Percentiles rank a stretch among this genome's conserved stretches.
These are phyloP conservation scores for Psilocybe tampanensis DNA, from an alignment of 768 basidiomycete species.

Conservation along the genomic window DNA sequence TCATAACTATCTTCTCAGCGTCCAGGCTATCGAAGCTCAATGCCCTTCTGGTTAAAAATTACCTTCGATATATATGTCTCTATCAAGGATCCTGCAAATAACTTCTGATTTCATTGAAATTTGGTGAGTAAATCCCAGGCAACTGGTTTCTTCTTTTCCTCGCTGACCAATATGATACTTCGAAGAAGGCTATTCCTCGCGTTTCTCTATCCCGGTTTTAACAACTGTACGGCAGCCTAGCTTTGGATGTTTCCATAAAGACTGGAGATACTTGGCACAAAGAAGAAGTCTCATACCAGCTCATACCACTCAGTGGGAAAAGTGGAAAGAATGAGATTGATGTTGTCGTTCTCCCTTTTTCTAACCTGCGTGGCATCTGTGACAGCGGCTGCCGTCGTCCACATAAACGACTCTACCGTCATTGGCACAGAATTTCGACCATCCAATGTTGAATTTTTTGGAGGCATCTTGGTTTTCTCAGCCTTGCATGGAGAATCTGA, in stretches of 20 bases:
- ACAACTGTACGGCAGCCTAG: too few species aligned
- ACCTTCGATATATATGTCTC: too few species aligned
- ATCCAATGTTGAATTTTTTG: slow-evolving; percentile 10
- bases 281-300: too few species aligned
- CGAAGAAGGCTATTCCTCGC: too few species aligned
- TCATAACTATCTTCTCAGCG: too few species aligned
- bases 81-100: too few species aligned
- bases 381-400: neutral
- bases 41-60: too few species aligned
- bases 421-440: slow-evolving; percentile 1
- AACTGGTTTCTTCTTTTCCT: neutral
- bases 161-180: neutral
- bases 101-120: neutral
- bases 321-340: neutral
- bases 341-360: neutral
- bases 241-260: too few species aligned
- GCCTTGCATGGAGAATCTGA: too few species aligned
- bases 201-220: too few species aligned
- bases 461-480: neutral
- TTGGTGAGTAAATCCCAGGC: neutral
- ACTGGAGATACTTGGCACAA: too few species aligned
- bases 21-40: too few species aligned
- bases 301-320: neutral
- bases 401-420: neutral
- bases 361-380: neutral